Conservation (phyloP, 2,329 filamentous ascomycete species). For the Pyricularia pennisetigena region DNA sequence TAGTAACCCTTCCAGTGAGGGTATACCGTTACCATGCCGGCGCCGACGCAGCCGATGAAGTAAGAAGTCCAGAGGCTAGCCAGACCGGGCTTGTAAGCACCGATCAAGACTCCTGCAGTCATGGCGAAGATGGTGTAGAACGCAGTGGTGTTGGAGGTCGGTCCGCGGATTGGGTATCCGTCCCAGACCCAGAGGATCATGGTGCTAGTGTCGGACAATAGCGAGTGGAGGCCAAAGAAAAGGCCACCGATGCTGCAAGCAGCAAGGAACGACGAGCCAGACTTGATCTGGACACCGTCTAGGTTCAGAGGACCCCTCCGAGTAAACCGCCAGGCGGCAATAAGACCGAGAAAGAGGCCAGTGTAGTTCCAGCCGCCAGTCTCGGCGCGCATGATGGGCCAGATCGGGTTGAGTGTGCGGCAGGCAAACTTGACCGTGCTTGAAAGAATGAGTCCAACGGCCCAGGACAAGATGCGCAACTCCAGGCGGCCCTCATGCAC, state of each 20-base stretch:
- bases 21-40: constrained; percentile 65
- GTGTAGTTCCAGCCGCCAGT: constrained; percentile 92
- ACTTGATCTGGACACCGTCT: constrained; percentile 24
- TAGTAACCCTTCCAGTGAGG: constrained; percentile 85
- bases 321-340: constrained; percentile 69
- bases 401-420: constrained; percentile 91
- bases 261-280: constrained; percentile 60
- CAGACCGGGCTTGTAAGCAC: constrained; percentile 62
- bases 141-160: constrained; percentile 81
- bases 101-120: constrained; percentile 68
- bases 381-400: constrained; percentile 81
- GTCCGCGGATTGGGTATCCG: constrained; percentile 83
- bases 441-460: constrained; percentile 73
- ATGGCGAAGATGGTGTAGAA: constrained; percentile 75
- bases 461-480: constrained; percentile 69
- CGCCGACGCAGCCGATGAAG: constrained; percentile 67
- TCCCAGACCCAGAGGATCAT: constrained; percentile 99
- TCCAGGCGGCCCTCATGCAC: constrained; percentile 68
- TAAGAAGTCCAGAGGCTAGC: constrained; percentile 73
- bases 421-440: constrained; percentile 87
- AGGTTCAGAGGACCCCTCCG: constrained; percentile 41
- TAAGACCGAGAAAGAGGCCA: constrained; percentile 64
- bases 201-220: constrained; percentile 93
- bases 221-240: constrained; percentile 81
- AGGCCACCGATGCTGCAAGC: constrained; percentile 73